Percentiles rank a stretch among this genome's conserved stretches.
These are phyloP conservation scores for Skeletonema grethae DNA, from an alignment of 108 stramenopile genomes.

Conservation along the genomic window DNA sequence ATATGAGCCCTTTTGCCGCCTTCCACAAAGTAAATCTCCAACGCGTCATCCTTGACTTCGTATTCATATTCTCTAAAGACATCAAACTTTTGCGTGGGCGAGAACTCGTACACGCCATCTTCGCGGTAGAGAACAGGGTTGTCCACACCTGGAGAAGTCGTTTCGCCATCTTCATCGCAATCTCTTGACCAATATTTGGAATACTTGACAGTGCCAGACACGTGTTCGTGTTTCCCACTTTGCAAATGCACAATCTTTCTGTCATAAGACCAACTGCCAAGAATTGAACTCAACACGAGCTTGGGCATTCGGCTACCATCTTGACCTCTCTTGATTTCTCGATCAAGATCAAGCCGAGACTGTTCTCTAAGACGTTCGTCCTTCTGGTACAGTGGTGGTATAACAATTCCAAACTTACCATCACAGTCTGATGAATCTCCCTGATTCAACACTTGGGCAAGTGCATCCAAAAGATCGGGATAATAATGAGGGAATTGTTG, in stretches of 20 bases:
- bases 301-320: conserved; percentile 56
- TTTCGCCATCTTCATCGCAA: background rate
- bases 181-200: conserved; percentile 33
- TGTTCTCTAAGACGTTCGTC: conserved; percentile 31
- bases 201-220: conserved; percentile 43
- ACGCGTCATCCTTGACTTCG: conserved; percentile 31
- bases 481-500: conserved; percentile 76
- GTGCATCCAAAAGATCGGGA: conserved; percentile 60
- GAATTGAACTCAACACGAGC: conserved; percentile 52
- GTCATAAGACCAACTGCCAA: conserved; percentile 65
- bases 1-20: conserved; percentile 59
- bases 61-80: conserved; percentile 79
- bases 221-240: conserved; percentile 29
- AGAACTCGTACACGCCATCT: conserved; percentile 64
- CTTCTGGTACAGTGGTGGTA: conserved; percentile 63
- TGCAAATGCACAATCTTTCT: conserved; percentile 61
- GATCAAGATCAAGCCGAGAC: conserved; percentile 25
- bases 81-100: conserved; percentile 53
- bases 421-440: conserved; percentile 24
- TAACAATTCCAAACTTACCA: conserved; percentile 43
- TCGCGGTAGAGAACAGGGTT: conserved; percentile 60
- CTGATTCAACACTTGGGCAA: conserved; percentile 28
- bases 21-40: conserved; percentile 76
- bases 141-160: background rate
- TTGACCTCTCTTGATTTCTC: conserved; percentile 39